Evolutionary conservation across 2,329 filamentous ascomycete genomes (phyloP), one percentile per base, ranked within the genome.

Genomic region (Neopestalotiopsis sp.): DNA sequence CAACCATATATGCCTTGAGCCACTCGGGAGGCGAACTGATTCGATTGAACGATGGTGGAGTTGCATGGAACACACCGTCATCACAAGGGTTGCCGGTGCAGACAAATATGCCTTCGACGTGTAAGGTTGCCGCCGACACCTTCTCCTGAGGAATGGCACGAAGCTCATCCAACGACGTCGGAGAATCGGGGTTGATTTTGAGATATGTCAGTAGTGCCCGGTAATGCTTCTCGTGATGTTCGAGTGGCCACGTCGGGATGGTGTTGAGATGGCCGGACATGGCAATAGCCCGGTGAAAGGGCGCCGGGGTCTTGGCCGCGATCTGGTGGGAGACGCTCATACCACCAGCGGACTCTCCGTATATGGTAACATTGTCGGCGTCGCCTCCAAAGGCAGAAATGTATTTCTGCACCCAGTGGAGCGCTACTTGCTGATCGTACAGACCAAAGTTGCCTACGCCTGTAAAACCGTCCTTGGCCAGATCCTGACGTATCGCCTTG

Each of bases 311-410:
- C 53, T 57, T 57, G 17, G 53, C 53, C 7, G 17, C 17, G 17
- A 57, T 57, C 53, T 57, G 53, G 24, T 57, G 53, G 17, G 53
- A n/a, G n/a, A 57, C 53, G 24, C 53, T 57, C 53, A 57, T 57
- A 28, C 53, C 24, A 13, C 53, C 53, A n/a, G 53, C 53, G n/a
- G 53, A 57, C 7, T 57, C 53, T 7, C 53, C 53, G 53, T 57
- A 57, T n/a, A 57, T 28, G 13, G 53, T 57, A 4, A 57, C 6
- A n/a, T 57, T 28, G 7, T 3, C 53, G 24, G 53, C n/a, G 3
- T 57, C 53, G 7, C 34, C 34, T 38, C 34, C 10, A 10, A 38
- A 38, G 34, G 34, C 34, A 7, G 34, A 38, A 10, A 38, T 38
- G 10, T 38, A 38, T 38, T 3, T 7, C 10, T 38, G 5, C 1